Evolutionary conservation across 2,329 filamentous ascomycete genomes (phyloP).

Genomic region (Dothiorella sarmentorum): DNA sequence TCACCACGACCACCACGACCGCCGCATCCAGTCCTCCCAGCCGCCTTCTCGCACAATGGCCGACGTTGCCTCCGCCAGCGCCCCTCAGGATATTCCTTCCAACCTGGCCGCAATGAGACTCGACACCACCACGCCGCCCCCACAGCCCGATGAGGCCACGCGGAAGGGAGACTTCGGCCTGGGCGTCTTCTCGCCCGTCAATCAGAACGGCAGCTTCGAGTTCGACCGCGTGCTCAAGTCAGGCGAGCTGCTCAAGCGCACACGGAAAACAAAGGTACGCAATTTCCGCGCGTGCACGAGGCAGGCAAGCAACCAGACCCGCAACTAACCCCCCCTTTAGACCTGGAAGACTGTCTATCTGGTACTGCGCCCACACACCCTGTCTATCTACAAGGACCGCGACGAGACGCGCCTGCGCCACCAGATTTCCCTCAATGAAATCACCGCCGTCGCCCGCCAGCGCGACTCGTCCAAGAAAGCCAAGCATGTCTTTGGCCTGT

Average conservation of each 20-base stretch:
- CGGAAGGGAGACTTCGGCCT: conserved; percentile 21
- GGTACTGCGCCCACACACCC: conserved; percentile 82
- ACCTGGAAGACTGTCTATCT: conserved; percentile 88
- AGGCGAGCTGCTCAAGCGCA: conserved; percentile 81
- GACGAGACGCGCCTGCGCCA: conserved; percentile 86
- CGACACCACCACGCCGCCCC: conserved; percentile 26
- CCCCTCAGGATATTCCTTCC: conserved; percentile 26
- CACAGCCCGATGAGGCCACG: conserved; percentile 22
- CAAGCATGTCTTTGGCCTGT: conserved; percentile 85
- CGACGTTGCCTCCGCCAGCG: conserved; percentile 27
- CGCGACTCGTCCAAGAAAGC: conserved; percentile 86
- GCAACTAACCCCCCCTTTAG: conserved; percentile 44
- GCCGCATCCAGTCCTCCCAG: not conserved
- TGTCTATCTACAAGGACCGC: conserved; percentile 90
- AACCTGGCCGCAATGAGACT: conserved; percentile 27
- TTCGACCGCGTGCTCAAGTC: conserved; percentile 92
- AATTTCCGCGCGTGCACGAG: not conserved
- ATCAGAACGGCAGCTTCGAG: conserved; percentile 92
- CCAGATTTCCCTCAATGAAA: conserved; percentile 81
- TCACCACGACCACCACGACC: not conserved
- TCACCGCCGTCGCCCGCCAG: conserved; percentile 85
- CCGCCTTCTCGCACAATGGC: conserved; percentile 25
- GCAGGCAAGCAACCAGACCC: not conserved
- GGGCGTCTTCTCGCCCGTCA: conserved; percentile 77
- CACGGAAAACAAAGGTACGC: conserved; percentile 84